Base-by-base conservation (phyloP, 2,329 filamentous ascomycete species). In the Ceratocystis albifundus region DNA sequence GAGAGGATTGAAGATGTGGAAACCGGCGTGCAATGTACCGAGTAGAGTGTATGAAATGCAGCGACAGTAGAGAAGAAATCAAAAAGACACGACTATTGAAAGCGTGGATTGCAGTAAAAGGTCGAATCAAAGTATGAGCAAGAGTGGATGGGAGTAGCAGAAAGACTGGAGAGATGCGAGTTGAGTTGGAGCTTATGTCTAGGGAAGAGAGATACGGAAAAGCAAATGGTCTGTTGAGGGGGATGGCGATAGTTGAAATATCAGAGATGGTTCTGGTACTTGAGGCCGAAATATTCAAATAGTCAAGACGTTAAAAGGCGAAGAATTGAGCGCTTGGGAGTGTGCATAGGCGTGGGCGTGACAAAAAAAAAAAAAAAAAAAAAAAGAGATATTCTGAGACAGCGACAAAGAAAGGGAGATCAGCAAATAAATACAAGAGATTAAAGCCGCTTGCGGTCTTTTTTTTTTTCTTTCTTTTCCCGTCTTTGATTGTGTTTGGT, bases 241-340 rank as follows among this genome's bases (percentile, higher is more conserved):
- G 62, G 65, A 67, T 61, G 61, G 61, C 65, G 48, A 53, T 64
- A 63, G 61, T 67, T 64, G 50, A 64, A 67, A 67, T 67, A 67
- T 64, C 20, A 59, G 59, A 67, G 61, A 45, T 22, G 15, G 53
- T 15, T 32, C 50, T 20, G 15, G 41, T 62, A 15, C 61, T 28
- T 25, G 20, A 62, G 41, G 61, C 17, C 48, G 48, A 25, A 22
- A 41, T 8, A 50, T 20, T 25, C 15, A 7, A 17, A 63, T 50
- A 48, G 22, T 6, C 22, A 50, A 7, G 36, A 12, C 36, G 44
- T 41, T 32, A 28, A 17, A 62, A 46, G 61, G 61, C 41, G 25
- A 28, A 57, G 28, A 12, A 41, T 41, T 55, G 45, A 48, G 45
- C 20, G 45, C 20, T 62, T 62, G 36, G 28, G 48, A 50, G 48